Conservation (phyloP, 176 grass and related monocot genomes). For the Dendrocalamus sinicus region DNA sequence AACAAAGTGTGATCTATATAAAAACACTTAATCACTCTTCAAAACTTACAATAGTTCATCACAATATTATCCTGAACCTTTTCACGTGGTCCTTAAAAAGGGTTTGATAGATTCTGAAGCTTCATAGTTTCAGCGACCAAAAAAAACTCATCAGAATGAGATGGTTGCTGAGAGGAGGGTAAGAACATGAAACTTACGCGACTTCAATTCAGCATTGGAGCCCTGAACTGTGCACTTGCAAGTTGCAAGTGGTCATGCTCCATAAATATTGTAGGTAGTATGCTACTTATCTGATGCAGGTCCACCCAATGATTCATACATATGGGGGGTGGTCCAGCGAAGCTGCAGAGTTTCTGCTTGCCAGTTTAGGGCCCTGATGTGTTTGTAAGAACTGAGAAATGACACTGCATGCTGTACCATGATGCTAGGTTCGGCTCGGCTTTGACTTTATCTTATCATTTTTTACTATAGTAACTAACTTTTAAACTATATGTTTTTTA, state of each 20-base stretch:
- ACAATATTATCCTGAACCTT: too few relatives aligned
- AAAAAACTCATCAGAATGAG: neutral
- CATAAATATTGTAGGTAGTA: conserved; percentile 16
- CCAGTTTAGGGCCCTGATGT: neutral
- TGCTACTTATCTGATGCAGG: neutral
- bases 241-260: neutral
- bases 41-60: too few relatives aligned
- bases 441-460: too few relatives aligned
- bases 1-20: too few relatives aligned
- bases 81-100: too few relatives aligned
- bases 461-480: too few relatives aligned
- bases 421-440: neutral
- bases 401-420: neutral
- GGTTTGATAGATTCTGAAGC: neutral
- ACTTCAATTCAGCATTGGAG: neutral
- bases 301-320: conserved; percentile 8
- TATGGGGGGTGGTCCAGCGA: neutral
- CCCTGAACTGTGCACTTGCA: neutral
- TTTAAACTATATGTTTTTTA: too few relatives aligned
- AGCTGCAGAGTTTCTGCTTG: neutral
- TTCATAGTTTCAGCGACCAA: neutral
- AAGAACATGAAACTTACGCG: neutral
- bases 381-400: neutral
- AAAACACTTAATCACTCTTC: too few relatives aligned
- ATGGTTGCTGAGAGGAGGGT: neutral